Evolutionary conservation across 768 basidiomycete genomes (phyloP).

Genomic region (Infundibulicybe gibba): DNA sequence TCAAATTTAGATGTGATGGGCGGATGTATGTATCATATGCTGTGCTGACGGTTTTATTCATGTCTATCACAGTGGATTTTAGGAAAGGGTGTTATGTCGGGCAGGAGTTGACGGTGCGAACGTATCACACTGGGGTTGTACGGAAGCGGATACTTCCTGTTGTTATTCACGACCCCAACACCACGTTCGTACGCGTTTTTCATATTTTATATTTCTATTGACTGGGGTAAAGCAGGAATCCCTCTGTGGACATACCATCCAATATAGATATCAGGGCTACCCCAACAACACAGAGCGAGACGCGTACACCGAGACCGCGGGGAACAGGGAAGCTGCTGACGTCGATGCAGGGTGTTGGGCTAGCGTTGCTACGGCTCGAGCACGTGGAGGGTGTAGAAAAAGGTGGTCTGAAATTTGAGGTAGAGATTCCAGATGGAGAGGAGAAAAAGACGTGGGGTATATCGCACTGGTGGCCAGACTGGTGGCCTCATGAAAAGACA

Average conservation of each 20-base stretch:
- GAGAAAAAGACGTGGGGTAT: conserved; percentile 36
- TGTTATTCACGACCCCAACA: conserved; percentile 39
- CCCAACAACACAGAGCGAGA: conserved; percentile 14
- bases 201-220: conserved; percentile 5
- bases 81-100: conserved; percentile 98
- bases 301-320: conserved; percentile 53
- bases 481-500: conserved; percentile 40
- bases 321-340: conserved; percentile 75
- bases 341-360: conserved; percentile 54
- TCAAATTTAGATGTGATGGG: conserved; percentile 95
- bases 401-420: conserved; percentile 40
- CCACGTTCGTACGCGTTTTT: conserved; percentile 23
- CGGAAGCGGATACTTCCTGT: conserved; percentile 90
- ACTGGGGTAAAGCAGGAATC: conserved; percentile 6
- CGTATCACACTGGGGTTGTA: conserved; percentile 90
- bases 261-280: conserved; percentile 34
- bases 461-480: conserved; percentile 66
- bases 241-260: conserved; percentile 17
- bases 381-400: conserved; percentile 54
- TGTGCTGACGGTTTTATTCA: conserved; percentile 2
- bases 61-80: conserved; percentile 68
- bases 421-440: conserved; percentile 28
- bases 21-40: conserved; percentile 55
- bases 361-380: conserved; percentile 80
- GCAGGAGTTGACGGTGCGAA: conserved; percentile 94